These are phyloP conservation scores for Aspergillus awamori DNA, from an alignment of 2,329 filamentous ascomycete genomes.

Conservation along the genomic window DNA sequence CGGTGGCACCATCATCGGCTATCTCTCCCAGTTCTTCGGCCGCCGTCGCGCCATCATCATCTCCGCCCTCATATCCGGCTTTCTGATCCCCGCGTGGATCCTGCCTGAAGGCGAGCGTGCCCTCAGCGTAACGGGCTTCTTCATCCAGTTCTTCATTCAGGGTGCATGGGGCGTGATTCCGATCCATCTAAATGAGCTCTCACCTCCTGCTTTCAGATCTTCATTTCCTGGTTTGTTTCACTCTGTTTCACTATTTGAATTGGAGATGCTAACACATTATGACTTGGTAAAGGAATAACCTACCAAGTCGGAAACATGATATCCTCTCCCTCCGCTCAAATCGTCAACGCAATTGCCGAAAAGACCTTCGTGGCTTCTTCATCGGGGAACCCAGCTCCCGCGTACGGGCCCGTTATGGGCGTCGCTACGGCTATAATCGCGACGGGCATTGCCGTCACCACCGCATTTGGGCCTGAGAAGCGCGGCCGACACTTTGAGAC, in stretches of 20 bases:
- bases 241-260: not conserved
- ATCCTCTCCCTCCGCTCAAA: conserved; percentile 68
- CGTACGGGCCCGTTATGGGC: conserved; percentile 75
- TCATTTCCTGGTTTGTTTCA: conserved; percentile 58
- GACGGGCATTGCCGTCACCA: conserved; percentile 67
- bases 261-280: not conserved
- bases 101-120: conserved; percentile 51
- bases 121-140: conserved; percentile 39
- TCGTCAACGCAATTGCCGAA: conserved; percentile 75
- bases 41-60: conserved; percentile 61
- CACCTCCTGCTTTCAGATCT: conserved; percentile 71
- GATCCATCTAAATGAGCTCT: conserved; percentile 77
- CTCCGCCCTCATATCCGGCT: conserved; percentile 65
- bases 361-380: conserved; percentile 57
- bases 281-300: conserved; percentile 42
- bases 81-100: conserved; percentile 73
- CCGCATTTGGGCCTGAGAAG: conserved; percentile 73
- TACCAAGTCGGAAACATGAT: conserved; percentile 75
- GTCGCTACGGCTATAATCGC: conserved; percentile 77
- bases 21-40: conserved; percentile 73
- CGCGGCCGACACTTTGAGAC: conserved; percentile 70
- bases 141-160: conserved; percentile 67
- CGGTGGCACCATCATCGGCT: conserved; percentile 58
- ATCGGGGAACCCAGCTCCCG: conserved; percentile 63
- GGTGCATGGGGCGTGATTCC: conserved; percentile 71